These are phyloP conservation scores for Oenanthe sinensis DNA, from an alignment of 129 eudicot genomes.

Conservation along the genomic window DNA sequence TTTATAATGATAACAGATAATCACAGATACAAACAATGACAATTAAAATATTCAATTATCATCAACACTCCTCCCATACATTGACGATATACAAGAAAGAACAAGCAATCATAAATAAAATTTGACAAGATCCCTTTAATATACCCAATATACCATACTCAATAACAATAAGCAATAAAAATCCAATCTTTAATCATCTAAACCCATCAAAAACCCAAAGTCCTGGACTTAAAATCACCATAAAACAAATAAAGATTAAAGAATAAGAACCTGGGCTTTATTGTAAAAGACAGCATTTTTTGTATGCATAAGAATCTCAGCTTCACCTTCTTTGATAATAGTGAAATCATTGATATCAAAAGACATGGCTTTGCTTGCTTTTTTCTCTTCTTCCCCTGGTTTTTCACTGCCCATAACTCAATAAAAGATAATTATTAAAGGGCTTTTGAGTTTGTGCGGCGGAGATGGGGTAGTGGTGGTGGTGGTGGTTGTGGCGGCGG, in stretches of 20 bases:
- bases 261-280: constrained; percentile 72
- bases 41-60: neutral
- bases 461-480: neutral
- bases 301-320: constrained; percentile 89
- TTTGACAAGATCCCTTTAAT: neutral
- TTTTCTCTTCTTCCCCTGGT: constrained; percentile 33
- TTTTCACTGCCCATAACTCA: constrained; percentile 29
- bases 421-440: neutral
- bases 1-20: neutral
- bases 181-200: neutral
- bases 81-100: neutral
- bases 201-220: neutral
- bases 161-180: neutral
- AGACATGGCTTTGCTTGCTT: constrained; percentile 18
- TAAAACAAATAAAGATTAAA: neutral
- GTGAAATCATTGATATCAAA: constrained; percentile 61
- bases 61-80: neutral
- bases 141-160: neutral
- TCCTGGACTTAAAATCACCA: neutral
- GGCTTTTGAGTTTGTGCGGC: constrained; percentile 2
- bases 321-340: constrained; percentile 88
- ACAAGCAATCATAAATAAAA: neutral
- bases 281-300: constrained; percentile 89
- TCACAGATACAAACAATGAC: neutral
- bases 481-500: constrained; percentile 17